These are phyloP conservation scores for Lithospermum erythrorhizon DNA, from an alignment of 257 asterid species.

Conservation along the genomic window DNA sequence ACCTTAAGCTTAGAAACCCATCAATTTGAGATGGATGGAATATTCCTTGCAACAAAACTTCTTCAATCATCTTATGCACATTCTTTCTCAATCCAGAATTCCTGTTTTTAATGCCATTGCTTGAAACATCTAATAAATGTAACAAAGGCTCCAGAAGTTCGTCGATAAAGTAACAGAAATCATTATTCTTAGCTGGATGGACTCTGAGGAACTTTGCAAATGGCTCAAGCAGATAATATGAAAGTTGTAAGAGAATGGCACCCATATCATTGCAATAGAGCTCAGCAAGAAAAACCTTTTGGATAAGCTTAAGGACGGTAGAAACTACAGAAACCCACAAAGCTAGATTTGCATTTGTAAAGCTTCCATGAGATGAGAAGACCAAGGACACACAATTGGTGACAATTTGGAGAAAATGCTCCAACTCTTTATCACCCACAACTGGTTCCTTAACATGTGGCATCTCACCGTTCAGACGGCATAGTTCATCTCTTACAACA, in stretches of 20 bases:
- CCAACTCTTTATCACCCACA: slow-evolving; percentile 25
- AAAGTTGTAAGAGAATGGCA: slow-evolving; percentile 31
- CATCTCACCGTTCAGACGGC: slow-evolving; percentile 14
- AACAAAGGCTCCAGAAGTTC: slow-evolving; percentile 67
- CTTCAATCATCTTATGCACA: slow-evolving; percentile 44
- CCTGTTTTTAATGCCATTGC: slow-evolving; percentile 19
- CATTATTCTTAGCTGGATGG: slow-evolving; percentile 67
- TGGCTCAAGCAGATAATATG: slow-evolving; percentile 55
- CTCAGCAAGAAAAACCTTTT: slow-evolving; percentile 31
- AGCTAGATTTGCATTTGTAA: slow-evolving; percentile 58
- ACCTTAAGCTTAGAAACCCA: slow-evolving; percentile 57
- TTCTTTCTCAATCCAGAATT: slow-evolving; percentile 28
- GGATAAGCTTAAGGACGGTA: slow-evolving; percentile 38
- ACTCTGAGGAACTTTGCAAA: slow-evolving; percentile 64
- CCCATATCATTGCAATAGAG: slow-evolving; percentile 36
- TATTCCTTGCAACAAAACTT: slow-evolving; percentile 71
- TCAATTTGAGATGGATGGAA: slow-evolving; percentile 78
- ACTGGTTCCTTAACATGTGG: slow-evolving; percentile 15
- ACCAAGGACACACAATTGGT: slow-evolving; percentile 48
- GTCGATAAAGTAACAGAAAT: slow-evolving; percentile 59
- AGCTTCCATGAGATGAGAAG: slow-evolving; percentile 66
- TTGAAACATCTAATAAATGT: slow-evolving; percentile 40
- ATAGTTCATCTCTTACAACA: slow-evolving; percentile 35
- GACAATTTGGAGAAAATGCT: slow-evolving; percentile 28
- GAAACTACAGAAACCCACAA: slow-evolving; percentile 48